phyloP scores from a whole-genome alignment of 805 yeast species.

The Metschnikowia similis region DNA sequence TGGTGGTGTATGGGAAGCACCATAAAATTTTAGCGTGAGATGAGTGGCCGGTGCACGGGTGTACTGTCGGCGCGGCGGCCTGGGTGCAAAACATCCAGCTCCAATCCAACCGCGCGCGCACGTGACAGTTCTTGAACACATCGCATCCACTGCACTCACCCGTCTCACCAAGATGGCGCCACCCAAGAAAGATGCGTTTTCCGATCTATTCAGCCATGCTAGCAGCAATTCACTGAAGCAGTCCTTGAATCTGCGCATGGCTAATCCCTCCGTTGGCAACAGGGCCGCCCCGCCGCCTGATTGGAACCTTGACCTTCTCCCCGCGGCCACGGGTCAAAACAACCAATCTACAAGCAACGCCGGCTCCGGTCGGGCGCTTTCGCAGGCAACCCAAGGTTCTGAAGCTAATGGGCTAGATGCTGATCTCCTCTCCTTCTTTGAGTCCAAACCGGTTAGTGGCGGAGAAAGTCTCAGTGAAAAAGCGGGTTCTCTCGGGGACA shows the following conservation, averaged over 20 bases:
- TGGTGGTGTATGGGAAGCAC: neutral
- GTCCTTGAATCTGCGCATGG: slow-evolving; percentile 13
- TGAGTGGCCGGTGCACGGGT: slow-evolving; percentile 14
- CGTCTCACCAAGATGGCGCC: slow-evolving; percentile 17
- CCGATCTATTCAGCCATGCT: slow-evolving; percentile 38
- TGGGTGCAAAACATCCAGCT: neutral
- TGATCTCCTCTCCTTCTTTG: slow-evolving; percentile 1
- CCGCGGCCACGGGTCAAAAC: neutral
- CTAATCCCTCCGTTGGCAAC: slow-evolving; percentile 11
- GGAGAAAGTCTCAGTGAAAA: too few relatives aligned
- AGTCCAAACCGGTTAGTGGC: neutral
- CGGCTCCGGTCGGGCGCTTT: too few relatives aligned
- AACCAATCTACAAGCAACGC: neutral
- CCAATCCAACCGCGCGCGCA: neutral
- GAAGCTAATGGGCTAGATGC: neutral
- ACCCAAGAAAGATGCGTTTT: slow-evolving; percentile 44
- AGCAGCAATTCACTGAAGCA: slow-evolving; percentile 12
- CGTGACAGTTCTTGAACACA: slow-evolving; percentile 1
- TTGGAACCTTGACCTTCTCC: slow-evolving; percentile 10
- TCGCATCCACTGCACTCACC: neutral
- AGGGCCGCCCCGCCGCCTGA: slow-evolving; percentile 2
- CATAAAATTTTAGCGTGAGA: slow-evolving; percentile 10
- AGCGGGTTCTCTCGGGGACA: neutral
- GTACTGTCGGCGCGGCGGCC: neutral
- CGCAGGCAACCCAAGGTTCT: neutral